A percentile compares a stretch with the other conserved stretches of the same genome.
phyloP scores from a whole-genome alignment of 192 early-diverging fungal species.

The Physocladia obscura region DNA sequence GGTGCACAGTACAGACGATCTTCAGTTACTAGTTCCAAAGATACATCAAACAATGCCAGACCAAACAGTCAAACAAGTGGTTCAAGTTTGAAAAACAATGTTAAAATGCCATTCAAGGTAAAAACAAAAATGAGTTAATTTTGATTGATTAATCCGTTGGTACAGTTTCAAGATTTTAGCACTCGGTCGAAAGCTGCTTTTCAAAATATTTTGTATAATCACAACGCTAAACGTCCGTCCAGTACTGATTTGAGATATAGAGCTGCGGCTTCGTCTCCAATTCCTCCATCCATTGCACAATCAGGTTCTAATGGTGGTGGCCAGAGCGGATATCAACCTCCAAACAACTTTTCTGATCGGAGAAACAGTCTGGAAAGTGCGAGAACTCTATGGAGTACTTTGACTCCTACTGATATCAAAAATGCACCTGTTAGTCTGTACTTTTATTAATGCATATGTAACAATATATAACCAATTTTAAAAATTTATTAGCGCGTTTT shows the following conservation, averaged over 20 bases:
- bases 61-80: conserved; percentile 21
- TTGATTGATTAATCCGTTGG: too few relatives aligned
- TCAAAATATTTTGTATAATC: conserved; percentile 7
- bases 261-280: conserved; percentile 13
- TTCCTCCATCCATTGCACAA: conserved; percentile 16
- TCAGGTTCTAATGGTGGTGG: conserved; percentile 3
- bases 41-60: background rate
- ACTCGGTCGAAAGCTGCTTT: conserved; percentile 7
- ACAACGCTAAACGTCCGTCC: conserved; percentile 9
- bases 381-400: conserved; percentile 24
- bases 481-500: conserved; percentile 44
- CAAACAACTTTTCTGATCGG: background rate
- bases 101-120: background rate
- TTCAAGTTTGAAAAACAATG: background rate
- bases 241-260: conserved; percentile 5
- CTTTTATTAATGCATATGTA: background rate
- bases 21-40: background rate
- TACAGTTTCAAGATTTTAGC: conserved; percentile 2
- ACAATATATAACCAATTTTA: background rate
- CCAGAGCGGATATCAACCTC: conserved; percentile 1
- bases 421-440: conserved; percentile 33
- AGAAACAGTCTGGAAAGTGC: conserved; percentile 19
- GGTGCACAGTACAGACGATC: background rate
- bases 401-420: conserved; percentile 36
- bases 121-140: too few relatives aligned